Conservation (phyloP, 2,329 filamentous ascomycete species). For the Ceratocystis destructans region DNA sequence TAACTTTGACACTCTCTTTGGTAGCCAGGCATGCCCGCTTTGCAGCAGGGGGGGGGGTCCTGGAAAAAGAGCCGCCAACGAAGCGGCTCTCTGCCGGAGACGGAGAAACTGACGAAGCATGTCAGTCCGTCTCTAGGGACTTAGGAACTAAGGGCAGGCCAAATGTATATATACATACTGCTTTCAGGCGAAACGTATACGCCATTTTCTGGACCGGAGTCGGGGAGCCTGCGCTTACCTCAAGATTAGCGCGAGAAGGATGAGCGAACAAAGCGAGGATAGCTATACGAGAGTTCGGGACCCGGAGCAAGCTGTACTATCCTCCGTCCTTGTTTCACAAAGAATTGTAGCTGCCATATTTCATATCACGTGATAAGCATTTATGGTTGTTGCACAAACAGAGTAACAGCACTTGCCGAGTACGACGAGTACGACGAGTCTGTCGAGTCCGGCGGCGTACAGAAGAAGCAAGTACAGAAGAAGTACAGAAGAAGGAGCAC, state of each 20-base stretch:
- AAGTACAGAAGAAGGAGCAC: background rate
- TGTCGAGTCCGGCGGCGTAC: background rate
- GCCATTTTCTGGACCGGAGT: background rate
- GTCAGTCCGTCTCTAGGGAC: background rate
- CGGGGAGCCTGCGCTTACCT: background rate
- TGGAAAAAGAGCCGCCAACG: background rate
- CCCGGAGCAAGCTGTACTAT: background rate
- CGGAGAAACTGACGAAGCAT: background rate
- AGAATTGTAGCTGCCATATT: background rate
- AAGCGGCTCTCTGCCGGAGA: background rate
- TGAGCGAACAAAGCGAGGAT: background rate
- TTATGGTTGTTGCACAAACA: background rate
- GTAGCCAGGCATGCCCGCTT: background rate
- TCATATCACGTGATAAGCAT: background rate
- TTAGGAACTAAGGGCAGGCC: background rate
- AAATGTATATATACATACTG: background rate
- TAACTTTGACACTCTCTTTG: too few relatives aligned
- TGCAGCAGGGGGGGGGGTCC: background rate
- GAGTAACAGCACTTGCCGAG: background rate
- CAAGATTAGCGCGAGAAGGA: background rate
- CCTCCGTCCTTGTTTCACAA: background rate
- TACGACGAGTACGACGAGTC: background rate
- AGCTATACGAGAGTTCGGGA: too few relatives aligned
- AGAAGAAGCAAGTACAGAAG: background rate
- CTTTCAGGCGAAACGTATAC: too few relatives aligned